Percentiles rank a stretch among this genome's conserved stretches.
Evolutionary conservation across 2,329 filamentous ascomycete genomes (phyloP).

Genomic region (Arthrobotrys conoides): DNA sequence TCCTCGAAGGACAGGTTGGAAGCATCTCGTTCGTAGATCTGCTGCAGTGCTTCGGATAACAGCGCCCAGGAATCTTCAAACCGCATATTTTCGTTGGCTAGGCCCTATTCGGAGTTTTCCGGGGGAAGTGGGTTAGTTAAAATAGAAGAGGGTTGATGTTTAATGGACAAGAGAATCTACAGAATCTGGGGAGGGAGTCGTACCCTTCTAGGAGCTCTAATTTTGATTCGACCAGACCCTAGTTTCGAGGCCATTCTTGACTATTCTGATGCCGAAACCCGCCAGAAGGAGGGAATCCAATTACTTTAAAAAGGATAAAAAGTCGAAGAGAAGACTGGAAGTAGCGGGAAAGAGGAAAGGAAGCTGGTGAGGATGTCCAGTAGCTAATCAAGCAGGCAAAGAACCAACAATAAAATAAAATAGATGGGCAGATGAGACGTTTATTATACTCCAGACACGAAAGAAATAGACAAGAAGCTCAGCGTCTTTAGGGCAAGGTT

Average conservation of each 20-base stretch:
- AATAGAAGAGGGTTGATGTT: not conserved
- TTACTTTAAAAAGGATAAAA: not conserved
- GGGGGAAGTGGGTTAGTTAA: not conserved
- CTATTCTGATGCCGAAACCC: not conserved
- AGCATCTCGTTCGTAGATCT: slow-evolving; percentile 94
- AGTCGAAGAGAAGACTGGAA: slow-evolving; percentile 2
- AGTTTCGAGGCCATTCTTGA: slow-evolving; percentile 42
- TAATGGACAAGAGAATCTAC: not conserved
- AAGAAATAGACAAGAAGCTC: not conserved
- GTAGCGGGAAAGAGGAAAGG: not conserved
- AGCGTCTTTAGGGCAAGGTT: not conserved
- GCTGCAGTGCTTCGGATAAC: slow-evolving; percentile 80
- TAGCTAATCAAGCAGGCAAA: not conserved
- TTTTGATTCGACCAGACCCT: slow-evolving; percentile 69
- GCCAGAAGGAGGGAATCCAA: too few relatives aligned
- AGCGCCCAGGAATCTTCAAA: slow-evolving; percentile 89
- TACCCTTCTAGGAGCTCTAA: slow-evolving; percentile 78
- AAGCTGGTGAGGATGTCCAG: not conserved
- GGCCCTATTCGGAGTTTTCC: slow-evolving; percentile 68
- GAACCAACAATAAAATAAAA: not conserved
- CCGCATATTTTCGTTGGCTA: slow-evolving; percentile 76
- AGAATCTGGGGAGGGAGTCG: slow-evolving; percentile 63
- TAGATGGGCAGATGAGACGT: not conserved
- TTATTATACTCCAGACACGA: not conserved
- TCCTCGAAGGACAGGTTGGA: slow-evolving; percentile 93